Evolutionary conservation across 2,329 filamentous ascomycete species (phyloP), one percentile per base, ranked within the genome.

Genomic region (Hypoxylon sp.): DNA sequence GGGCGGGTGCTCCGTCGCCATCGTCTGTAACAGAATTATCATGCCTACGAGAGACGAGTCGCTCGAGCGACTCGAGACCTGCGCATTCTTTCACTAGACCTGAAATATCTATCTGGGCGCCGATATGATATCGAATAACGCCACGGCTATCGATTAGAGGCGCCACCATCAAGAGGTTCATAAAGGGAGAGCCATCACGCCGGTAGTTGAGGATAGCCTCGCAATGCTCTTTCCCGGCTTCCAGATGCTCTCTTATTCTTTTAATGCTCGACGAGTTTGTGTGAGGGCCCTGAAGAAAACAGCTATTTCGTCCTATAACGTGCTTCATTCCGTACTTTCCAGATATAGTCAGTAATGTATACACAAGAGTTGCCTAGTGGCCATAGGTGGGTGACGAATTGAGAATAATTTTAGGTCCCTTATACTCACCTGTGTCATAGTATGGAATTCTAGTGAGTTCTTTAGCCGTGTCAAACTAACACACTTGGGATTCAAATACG

Each of bases 181-280:
- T 90, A 75, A 94, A 94, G 0, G 91, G 90, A 0, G 90, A 91
- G 0, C 91, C 91, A 73, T 94, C 91, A n/a, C 91, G 88, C 33
- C 91, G 87, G 74, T 92, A 95, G 77, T 95, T 95, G 40, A 95
- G 80, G 61, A 95, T 89, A 0, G 92, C 88, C 74, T 95, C 92
- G 60, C 86, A 91, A 70, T 91, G 88, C 73, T 94, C 92, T 72
- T 88, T 85, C n/a, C 90, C 90, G 1, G 84, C 86, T 6, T 83
- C 78, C 10, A 91, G 80, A 30, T 89, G 89, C 44, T 91, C 86
- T 33, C 86, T 83, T 10, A 95, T 82, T 59, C 92, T 84, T 60
- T 83, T 80, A 0, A 92, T 83, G 56, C 89, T 91, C 68, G 86
- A 85, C 0, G 83, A 83, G 70, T 91, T 91, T 5, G 92, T 94